Evolutionary conservation across 352 stramenopile species (phyloP), one percentile per base, ranked within the genome.

Genomic region (Phytophthora multivora): DNA sequence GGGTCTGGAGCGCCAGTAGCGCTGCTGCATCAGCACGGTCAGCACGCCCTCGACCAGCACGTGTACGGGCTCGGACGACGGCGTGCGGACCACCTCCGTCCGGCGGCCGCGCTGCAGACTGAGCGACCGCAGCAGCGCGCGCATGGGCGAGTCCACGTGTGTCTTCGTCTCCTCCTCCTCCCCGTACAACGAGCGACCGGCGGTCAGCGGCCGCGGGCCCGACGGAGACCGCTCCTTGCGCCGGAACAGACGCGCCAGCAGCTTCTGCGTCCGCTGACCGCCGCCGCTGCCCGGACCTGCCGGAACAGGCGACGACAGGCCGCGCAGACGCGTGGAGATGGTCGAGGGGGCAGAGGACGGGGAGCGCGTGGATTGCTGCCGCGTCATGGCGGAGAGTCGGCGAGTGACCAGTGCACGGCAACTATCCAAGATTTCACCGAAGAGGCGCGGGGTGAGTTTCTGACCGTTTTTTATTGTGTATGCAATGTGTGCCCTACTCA

Each of bases 1-100:
- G 5, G 73, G 69, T 52, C 70, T 86, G 9, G 66, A 77, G 50
- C 79, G 75, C 78, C 80, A 88, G 39, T 84, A 89, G 50, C 80
- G 79, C 55, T 75, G 75, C 56, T 69, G 52, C 21, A 74, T 60
- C 19, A 92, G 63, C 51, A 84, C 74, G 4, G 79, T 86, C 18
- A 89, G 63, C 33, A 73, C 33, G 18, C 81, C 83, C 46, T 91
- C 71, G 15, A 81, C 58, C 42, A 93, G 46, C 5, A 86, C 60
- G 9, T 64, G 39, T 7, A 58, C 28, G 21, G 13, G 46, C 38
- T 40, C 28, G 3, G 47, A 41, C 28, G 31, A 46, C 18, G 42
- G 45, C 26, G 31, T 35, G 3, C 5, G 21, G 31, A 50, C 33
- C 23, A 54, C 59, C 10, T 57, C 43, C 51, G 60, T 23, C 48